Percentiles rank a stretch among this genome's conserved stretches.
Evolutionary conservation across 2,329 filamentous ascomycete genomes (phyloP).

Genomic region (Fusarium sp.): DNA sequence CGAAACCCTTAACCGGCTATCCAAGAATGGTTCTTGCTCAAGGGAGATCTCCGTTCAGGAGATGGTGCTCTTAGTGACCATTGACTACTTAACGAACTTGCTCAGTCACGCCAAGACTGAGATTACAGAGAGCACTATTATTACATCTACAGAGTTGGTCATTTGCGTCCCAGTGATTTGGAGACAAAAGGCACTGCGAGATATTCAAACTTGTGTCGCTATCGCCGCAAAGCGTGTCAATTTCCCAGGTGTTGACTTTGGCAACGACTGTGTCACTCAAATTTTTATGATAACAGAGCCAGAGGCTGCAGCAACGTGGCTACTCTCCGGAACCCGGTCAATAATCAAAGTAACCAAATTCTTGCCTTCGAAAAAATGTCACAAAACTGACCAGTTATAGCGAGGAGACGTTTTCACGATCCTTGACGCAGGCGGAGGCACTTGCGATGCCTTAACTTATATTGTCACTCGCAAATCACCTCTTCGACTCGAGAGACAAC

Average conservation of each 20-base stretch:
- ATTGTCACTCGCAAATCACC: neutral
- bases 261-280: neutral
- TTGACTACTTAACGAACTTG: neutral
- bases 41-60: neutral
- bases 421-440: slow-evolving; percentile 1
- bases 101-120: neutral
- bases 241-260: neutral
- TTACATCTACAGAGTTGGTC: neutral
- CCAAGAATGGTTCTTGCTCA: neutral
- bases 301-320: neutral
- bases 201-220: neutral
- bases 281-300: slow-evolving; percentile 5
- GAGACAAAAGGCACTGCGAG: neutral
- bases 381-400: neutral
- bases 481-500: neutral
- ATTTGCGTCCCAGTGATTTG: neutral
- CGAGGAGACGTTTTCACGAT: neutral
- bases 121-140: neutral
- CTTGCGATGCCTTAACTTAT: neutral
- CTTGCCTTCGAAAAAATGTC: no score
- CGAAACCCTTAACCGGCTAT: neutral
- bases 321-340: neutral
- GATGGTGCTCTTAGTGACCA: neutral
- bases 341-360: neutral
- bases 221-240: neutral